Evolutionary conservation across 2,329 filamentous ascomycete genomes (phyloP).

Genomic region (Xylariaceae sp.): DNA sequence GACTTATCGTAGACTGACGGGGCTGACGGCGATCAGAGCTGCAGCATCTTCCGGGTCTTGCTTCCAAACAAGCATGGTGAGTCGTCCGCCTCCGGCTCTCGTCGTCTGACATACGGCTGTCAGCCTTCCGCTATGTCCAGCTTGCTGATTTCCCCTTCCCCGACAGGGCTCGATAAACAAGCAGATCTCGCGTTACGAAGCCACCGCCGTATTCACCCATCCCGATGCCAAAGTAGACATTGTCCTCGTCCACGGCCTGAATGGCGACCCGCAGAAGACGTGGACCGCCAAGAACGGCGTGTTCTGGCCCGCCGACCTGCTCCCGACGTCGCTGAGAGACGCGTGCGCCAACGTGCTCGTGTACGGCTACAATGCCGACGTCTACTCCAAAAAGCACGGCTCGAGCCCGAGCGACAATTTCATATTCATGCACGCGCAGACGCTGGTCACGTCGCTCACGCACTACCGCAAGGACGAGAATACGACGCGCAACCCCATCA

Average conservation of each 20-base stretch:
- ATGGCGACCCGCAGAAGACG: constrained; percentile 57
- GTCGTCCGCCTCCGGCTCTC: neutral
- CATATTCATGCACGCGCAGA: constrained; percentile 65
- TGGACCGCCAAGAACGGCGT: constrained; percentile 51
- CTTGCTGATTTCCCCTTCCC: constrained; percentile 10
- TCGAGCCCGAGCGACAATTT: constrained; percentile 57
- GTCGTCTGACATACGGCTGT: constrained; percentile 5
- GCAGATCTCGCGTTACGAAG: constrained; percentile 47
- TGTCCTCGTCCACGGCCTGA: constrained; percentile 64
- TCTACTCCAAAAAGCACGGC: constrained; percentile 39
- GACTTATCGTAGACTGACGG: neutral
- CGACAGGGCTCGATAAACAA: constrained; percentile 40
- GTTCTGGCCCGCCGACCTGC: constrained; percentile 64
- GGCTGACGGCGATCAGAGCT: too few relatives aligned
- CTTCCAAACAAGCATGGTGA: constrained; percentile 15
- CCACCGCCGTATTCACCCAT: constrained; percentile 51
- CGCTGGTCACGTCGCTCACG: constrained; percentile 54
- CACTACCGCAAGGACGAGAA: constrained; percentile 53
- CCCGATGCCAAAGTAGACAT: constrained; percentile 55
- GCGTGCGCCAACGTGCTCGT: constrained; percentile 58
- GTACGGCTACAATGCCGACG: constrained; percentile 69
- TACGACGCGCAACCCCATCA: constrained; percentile 56
- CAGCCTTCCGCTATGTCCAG: constrained; percentile 6
- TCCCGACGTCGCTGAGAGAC: constrained; percentile 51
- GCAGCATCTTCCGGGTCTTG: constrained; percentile 12